These are phyloP conservation scores for Rheum nobile DNA, from an alignment of 148 eudicot species.

Conservation along the genomic window DNA sequence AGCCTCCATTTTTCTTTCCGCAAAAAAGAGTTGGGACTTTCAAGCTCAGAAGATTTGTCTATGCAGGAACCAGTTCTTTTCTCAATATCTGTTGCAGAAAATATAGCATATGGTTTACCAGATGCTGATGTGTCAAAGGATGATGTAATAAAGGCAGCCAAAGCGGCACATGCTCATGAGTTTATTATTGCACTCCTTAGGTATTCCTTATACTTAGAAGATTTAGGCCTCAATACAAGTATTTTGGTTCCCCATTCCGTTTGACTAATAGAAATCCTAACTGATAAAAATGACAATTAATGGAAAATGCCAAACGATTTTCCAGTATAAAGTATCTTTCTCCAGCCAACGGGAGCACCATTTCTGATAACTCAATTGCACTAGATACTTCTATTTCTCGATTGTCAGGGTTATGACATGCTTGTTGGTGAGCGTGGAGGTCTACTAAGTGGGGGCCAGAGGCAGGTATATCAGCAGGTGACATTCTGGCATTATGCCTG, in stretches of 20 bases:
- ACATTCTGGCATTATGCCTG: not conserved
- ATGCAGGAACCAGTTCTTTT: constrained; percentile 91
- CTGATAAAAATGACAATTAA: not conserved
- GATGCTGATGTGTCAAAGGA: constrained; percentile 80
- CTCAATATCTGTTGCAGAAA: constrained; percentile 91
- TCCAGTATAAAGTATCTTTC: not conserved
- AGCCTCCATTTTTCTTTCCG: not conserved
- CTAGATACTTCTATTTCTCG: constrained; percentile 14
- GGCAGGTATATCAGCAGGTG: constrained; percentile 47
- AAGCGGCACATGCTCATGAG: constrained; percentile 98
- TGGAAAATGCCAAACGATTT: not conserved
- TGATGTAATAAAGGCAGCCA: constrained; percentile 89
- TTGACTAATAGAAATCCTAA: not conserved
- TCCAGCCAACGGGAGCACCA: not conserved
- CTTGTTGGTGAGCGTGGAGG: constrained; percentile 99
- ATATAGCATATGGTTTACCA: constrained; percentile 95
- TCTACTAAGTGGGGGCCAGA: constrained; percentile 88
- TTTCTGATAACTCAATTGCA: not conserved
- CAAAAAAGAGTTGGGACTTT: not conserved
- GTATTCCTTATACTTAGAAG: constrained; percentile 19
- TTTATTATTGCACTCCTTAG: constrained; percentile 91
- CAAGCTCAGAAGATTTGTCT: not conserved
- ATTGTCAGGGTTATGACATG: constrained; percentile 86
- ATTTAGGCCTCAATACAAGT: not conserved
- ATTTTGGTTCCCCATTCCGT: not conserved